Percentiles rank a stretch among this genome's conserved stretches.
These are phyloP conservation scores for Candida chauliodis DNA, from an alignment of 805 yeast genomes.

Conservation along the genomic window DNA sequence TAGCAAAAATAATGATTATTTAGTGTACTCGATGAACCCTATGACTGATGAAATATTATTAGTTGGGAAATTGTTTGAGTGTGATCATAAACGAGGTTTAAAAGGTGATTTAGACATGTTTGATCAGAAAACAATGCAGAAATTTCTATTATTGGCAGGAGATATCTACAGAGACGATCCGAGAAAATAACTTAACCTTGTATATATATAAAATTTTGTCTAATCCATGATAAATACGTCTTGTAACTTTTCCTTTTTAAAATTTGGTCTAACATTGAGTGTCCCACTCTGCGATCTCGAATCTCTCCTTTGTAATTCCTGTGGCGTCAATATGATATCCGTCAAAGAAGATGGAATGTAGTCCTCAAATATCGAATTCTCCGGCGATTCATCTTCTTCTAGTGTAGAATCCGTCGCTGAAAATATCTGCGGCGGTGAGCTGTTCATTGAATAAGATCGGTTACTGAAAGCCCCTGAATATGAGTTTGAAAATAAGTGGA, in stretches of 20 bases:
- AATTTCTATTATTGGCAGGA: conserved; percentile 30
- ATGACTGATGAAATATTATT: conserved; percentile 34
- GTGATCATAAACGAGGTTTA: conserved; percentile 34
- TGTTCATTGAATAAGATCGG: conserved; percentile 5
- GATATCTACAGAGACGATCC: conserved; percentile 42
- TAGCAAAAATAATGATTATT: conserved; percentile 24
- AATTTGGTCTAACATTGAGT: conserved; percentile 31
- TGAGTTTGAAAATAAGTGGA: conserved; percentile 7
- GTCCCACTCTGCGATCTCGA: conserved; percentile 54
- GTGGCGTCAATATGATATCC: conserved; percentile 76
- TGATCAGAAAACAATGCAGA: conserved; percentile 20
- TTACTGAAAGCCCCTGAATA: conserved; percentile 7
- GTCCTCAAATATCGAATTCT: conserved; percentile 44
- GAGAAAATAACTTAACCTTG: conserved; percentile 3
- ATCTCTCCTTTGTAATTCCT: conserved; percentile 65
- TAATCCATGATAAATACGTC: conserved; percentile 41
- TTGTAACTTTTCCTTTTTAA: conserved; percentile 14
- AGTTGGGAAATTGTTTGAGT: conserved; percentile 39
- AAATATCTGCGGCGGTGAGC: conserved; percentile 6
- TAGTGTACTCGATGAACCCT: conserved; percentile 39
- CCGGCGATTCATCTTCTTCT: conserved; percentile 9
- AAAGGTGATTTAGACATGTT: conserved; percentile 29
- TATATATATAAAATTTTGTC: background rate
- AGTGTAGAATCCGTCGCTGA: conserved; percentile 8
- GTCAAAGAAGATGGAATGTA: conserved; percentile 77